These are phyloP conservation scores for Populus tremula DNA, from an alignment of 345 rosid genomes.

Conservation along the genomic window DNA sequence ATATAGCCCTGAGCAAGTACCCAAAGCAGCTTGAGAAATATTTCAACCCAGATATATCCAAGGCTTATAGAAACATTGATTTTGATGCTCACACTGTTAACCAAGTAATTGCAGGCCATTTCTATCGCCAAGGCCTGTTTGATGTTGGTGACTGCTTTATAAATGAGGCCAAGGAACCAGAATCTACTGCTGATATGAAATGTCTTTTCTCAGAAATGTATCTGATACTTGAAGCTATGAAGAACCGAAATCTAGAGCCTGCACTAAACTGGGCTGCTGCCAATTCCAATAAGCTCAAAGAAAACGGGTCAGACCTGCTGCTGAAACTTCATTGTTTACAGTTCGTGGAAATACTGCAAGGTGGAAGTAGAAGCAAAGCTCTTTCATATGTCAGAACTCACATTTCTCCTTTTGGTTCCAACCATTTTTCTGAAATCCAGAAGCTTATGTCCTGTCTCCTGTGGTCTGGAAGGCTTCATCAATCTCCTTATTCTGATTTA, in stretches of 20 bases:
- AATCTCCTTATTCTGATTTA: slow-evolving; percentile 47
- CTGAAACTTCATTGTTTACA: slow-evolving; percentile 64
- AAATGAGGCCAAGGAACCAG: slow-evolving; percentile 46
- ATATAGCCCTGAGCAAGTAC: slow-evolving; percentile 57
- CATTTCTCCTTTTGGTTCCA: slow-evolving; percentile 39
- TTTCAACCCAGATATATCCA: slow-evolving; percentile 59
- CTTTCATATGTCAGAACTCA: slow-evolving; percentile 52
- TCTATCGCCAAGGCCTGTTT: slow-evolving; percentile 64
- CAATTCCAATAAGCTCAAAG: slow-evolving; percentile 54
- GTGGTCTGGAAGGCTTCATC: slow-evolving; percentile 48
- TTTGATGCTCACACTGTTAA: slow-evolving; percentile 52
- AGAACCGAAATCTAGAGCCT: slow-evolving; percentile 47
- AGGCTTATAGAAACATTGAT: slow-evolving; percentile 58
- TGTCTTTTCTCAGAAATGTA: slow-evolving; percentile 57
- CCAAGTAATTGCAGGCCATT: slow-evolving; percentile 64
- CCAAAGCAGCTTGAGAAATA: slow-evolving; percentile 57
- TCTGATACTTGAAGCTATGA: slow-evolving; percentile 57
- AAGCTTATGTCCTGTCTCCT: slow-evolving; percentile 47
- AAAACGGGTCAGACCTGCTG: slow-evolving; percentile 59
- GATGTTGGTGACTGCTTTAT: slow-evolving; percentile 64
- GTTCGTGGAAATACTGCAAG: slow-evolving; percentile 54
- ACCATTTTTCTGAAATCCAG: slow-evolving; percentile 39
- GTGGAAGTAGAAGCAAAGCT: slow-evolving; percentile 46
- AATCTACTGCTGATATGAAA: slow-evolving; percentile 37
- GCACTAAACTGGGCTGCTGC: slow-evolving; percentile 59